A percentile compares a stretch with the other conserved stretches of the same genome.
These are phyloP conservation scores for Phragmites australis DNA, from an alignment of 176 grass and related monocot genomes.

Conservation along the genomic window DNA sequence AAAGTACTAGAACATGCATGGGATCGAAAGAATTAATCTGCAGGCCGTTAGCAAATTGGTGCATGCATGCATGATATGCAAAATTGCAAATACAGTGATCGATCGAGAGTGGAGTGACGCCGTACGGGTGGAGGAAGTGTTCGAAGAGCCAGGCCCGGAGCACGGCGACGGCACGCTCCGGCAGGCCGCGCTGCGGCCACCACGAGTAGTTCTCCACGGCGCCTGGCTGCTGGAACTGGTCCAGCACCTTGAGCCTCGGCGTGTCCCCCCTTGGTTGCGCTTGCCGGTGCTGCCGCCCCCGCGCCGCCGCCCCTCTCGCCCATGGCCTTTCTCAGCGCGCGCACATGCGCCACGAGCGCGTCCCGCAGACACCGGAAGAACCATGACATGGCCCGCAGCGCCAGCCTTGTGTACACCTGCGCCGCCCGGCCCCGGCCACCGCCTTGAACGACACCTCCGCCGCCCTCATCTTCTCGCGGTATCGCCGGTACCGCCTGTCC, in stretches of 20 bases:
- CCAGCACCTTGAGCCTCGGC: slow-evolving; percentile 61
- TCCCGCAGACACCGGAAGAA: slow-evolving; percentile 75
- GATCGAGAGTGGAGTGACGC: not conserved
- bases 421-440: slow-evolving; percentile 49
- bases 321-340: slow-evolving; percentile 36
- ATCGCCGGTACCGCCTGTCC: slow-evolving; percentile 63
- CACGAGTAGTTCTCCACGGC: slow-evolving; percentile 57
- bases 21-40: too few species aligned
- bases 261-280: slow-evolving; percentile 68
- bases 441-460: slow-evolving; percentile 55
- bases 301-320: slow-evolving; percentile 19
- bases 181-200: slow-evolving; percentile 70
- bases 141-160: slow-evolving; percentile 94
- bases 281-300: slow-evolving; percentile 8
- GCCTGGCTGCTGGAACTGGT: slow-evolving; percentile 58
- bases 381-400: slow-evolving; percentile 70
- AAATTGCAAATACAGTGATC: too few species aligned
- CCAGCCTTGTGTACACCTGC: slow-evolving; percentile 59
- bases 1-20: too few species aligned
- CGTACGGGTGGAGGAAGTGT: slow-evolving; percentile 87
- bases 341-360: slow-evolving; percentile 41
- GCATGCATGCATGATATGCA: too few species aligned
- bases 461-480: slow-evolving; percentile 55
- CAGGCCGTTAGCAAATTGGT: too few species aligned
- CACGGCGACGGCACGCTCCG: slow-evolving; percentile 61